Conservation (phyloP, 1,284 basidiomycete species). For the Microbotryomycetes sp. region DNA sequence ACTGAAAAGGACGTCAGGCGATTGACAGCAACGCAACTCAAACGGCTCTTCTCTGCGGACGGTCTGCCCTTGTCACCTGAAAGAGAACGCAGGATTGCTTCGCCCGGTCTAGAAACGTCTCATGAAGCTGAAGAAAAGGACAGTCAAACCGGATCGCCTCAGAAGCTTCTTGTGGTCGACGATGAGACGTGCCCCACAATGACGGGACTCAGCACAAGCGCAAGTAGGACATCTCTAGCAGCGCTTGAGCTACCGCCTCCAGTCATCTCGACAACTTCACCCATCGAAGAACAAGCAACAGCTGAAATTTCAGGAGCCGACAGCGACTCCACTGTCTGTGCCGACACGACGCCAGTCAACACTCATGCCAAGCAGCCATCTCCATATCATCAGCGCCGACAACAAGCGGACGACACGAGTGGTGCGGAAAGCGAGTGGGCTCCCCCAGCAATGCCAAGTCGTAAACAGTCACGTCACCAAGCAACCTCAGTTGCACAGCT, state of each 20-base stretch:
- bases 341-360: conserved; percentile 42
- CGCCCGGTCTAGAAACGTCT: conserved; percentile 35
- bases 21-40: conserved; percentile 44
- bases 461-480: conserved; percentile 29
- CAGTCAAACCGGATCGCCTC: not conserved
- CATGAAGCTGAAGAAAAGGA: conserved; percentile 39
- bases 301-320: conserved; percentile 46
- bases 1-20: conserved; percentile 43
- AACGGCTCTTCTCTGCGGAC: conserved; percentile 50
- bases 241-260: too few species aligned
- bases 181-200: not conserved
- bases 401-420: conserved; percentile 36
- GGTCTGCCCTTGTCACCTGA: conserved; percentile 40
- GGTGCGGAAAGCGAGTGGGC: conserved; percentile 42
- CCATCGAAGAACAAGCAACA: not conserved
- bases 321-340: conserved; percentile 87
- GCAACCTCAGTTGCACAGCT: conserved; percentile 75
- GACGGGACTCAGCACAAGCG: too few species aligned
- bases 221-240: too few species aligned
- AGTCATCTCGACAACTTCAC: too few species aligned
- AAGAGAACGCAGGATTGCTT: conserved; percentile 19
- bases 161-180: not conserved
- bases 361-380: conserved; percentile 3
- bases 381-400: conserved; percentile 5
- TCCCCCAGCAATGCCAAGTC: not conserved